Evolutionary conservation across 2,329 filamentous ascomycete species (phyloP).

Genomic region (Chaetomiaceae sp.): DNA sequence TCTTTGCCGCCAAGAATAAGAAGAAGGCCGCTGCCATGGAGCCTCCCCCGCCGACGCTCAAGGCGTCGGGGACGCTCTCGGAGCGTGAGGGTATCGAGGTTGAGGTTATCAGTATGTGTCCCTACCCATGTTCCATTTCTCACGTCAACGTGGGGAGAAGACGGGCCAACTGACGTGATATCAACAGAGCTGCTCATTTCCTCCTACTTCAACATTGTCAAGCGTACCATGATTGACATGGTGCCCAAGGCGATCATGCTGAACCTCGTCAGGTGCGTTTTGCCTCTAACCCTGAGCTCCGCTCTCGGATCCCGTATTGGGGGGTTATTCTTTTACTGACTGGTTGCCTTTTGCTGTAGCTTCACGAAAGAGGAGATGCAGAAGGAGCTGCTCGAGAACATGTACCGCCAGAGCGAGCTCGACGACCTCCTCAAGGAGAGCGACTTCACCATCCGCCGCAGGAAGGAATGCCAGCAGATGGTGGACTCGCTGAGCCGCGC

Average conservation of each 20-base stretch:
- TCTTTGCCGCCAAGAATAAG: constrained; percentile 99
- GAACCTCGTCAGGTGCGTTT: constrained; percentile 82
- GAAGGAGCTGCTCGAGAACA: constrained; percentile 89
- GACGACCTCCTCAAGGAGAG: constrained; percentile 97
- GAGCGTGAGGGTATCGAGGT: constrained; percentile 95
- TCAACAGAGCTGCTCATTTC: constrained; percentile 82
- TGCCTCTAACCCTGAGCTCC: not conserved
- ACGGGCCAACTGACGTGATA: constrained; percentile 8
- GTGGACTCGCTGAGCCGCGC: constrained; percentile 87
- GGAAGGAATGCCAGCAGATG: constrained; percentile 99
- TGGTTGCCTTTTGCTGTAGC: constrained; percentile 39
- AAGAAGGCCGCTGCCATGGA: constrained; percentile 99
- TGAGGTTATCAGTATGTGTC: constrained; percentile 85
- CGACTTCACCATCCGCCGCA: constrained; percentile 88
- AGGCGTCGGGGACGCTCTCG: constrained; percentile 87
- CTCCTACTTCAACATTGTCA: constrained; percentile 97
- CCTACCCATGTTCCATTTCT: too few relatives aligned
- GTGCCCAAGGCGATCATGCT: constrained; percentile 99
- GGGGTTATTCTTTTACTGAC: not conserved
- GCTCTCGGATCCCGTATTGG: too few relatives aligned
- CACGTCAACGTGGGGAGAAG: not conserved
- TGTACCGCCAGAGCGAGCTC: constrained; percentile 87
- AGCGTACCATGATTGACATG: constrained; percentile 99
- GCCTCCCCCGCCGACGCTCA: constrained; percentile 83
- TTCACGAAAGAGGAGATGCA: constrained; percentile 99